phyloP scores from a whole-genome alignment of 257 asterid genomes.

The Fraxinus americana region DNA sequence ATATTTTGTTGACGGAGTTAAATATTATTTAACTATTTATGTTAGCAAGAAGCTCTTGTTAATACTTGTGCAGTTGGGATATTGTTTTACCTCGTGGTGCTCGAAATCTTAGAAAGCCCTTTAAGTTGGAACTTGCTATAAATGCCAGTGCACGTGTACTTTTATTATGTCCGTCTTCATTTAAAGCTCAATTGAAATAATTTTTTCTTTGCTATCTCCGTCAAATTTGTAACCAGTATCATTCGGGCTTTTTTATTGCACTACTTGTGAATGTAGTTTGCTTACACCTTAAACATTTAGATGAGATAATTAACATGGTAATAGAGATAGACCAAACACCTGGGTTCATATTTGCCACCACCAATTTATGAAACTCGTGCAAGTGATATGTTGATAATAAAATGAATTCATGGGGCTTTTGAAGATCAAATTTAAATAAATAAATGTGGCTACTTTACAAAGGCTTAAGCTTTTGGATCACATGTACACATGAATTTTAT shows the following conservation, averaged over 20 bases:
- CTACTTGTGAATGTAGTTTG: background rate
- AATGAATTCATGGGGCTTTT: too few species aligned
- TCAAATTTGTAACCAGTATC: background rate
- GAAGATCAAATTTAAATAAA: too few species aligned
- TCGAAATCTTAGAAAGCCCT: conserved; percentile 66
- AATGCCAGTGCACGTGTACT: conserved; percentile 64
- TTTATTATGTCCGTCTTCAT: conserved; percentile 9
- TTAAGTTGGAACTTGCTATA: conserved; percentile 88
- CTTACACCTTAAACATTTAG: background rate
- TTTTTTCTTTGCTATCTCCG: background rate
- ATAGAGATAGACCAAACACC: too few species aligned
- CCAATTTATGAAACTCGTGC: too few species aligned
- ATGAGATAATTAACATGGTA: background rate
- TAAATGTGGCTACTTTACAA: too few species aligned
- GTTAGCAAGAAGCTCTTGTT: background rate
- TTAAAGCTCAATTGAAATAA: background rate
- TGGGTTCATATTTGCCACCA: too few species aligned
- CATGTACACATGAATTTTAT: too few species aligned
- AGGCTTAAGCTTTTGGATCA: too few species aligned
- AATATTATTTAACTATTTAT: too few species aligned
- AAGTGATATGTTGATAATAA: too few species aligned
- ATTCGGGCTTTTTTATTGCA: background rate
- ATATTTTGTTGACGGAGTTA: conserved; percentile 74
- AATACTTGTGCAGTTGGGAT: conserved; percentile 68
- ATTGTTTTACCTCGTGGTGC: conserved; percentile 87